Percentiles rank a stretch among this genome's conserved stretches.
phyloP scores from a whole-genome alignment of 805 yeast species.

The Metschnikowia gelsemii region DNA sequence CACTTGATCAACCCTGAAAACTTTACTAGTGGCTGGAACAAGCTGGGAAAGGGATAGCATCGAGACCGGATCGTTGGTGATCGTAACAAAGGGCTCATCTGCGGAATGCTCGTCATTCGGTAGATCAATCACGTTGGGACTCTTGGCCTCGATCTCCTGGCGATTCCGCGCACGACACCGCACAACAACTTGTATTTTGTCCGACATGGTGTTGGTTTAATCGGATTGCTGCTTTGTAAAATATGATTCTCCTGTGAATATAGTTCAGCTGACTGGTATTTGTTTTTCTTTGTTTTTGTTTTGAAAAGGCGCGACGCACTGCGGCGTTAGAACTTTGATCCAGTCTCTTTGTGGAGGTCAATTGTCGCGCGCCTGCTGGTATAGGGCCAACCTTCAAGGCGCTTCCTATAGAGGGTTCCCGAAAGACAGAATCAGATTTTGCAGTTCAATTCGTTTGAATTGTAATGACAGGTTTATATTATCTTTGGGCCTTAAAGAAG shows the following conservation, averaged over 20 bases:
- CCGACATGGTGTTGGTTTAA: constrained; percentile 14
- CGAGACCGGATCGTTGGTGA: constrained; percentile 21
- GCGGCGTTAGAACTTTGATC: no score
- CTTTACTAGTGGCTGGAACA: constrained; percentile 21
- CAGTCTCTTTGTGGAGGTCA: no score
- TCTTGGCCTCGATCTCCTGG: constrained; percentile 43
- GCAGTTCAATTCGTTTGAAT: no score
- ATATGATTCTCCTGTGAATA: background rate
- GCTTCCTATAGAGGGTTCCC: no score
- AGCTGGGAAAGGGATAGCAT: constrained; percentile 21
- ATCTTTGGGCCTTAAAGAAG: no score
- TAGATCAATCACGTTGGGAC: constrained; percentile 49
- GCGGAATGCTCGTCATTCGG: constrained; percentile 32
- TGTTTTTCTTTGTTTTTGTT: constrained; percentile 12
- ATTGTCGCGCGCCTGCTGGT: no score
- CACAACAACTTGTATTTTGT: constrained; percentile 52
- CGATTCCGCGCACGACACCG: constrained; percentile 53
- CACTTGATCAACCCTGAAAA: constrained; percentile 71
- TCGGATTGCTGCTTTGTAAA: background rate
- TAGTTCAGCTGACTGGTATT: constrained; percentile 1
- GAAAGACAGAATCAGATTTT: no score
- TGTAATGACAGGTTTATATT: no score
- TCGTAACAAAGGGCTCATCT: constrained; percentile 23
- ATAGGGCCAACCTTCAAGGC: no score
- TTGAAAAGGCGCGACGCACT: constrained; percentile 10